These are phyloP conservation scores for Fusarium paranaense DNA, from an alignment of 2,329 filamentous ascomycete species.

Conservation along the genomic window DNA sequence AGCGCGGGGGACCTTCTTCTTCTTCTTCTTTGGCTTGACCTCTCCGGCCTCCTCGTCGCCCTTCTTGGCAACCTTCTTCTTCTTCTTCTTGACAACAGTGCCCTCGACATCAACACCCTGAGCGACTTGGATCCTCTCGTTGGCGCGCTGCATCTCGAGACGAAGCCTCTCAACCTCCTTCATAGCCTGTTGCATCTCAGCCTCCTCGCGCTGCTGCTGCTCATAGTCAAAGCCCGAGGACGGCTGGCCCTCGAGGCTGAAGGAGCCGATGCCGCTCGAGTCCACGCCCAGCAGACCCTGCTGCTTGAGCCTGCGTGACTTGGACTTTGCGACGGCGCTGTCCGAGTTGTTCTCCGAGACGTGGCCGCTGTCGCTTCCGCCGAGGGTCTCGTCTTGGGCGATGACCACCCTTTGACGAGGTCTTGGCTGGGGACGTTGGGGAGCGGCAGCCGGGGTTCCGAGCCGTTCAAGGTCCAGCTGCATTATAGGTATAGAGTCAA, in stretches of 20 bases:
- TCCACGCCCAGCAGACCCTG: slow-evolving; percentile 81
- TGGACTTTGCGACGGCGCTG: slow-evolving; percentile 58
- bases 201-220: slow-evolving; percentile 79
- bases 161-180: slow-evolving; percentile 88
- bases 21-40: slow-evolving; percentile 46
- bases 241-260: slow-evolving; percentile 72
- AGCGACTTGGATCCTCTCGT: slow-evolving; percentile 78
- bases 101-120: slow-evolving; percentile 76
- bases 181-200: slow-evolving; percentile 89
- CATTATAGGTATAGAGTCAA: slow-evolving; percentile 97
- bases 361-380: slow-evolving; percentile 62
- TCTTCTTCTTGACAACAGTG: slow-evolving; percentile 75
- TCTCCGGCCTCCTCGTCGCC: slow-evolving; percentile 26
- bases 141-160: slow-evolving; percentile 88
- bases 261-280: slow-evolving; percentile 80
- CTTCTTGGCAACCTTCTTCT: slow-evolving; percentile 61
- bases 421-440: slow-evolving; percentile 53
- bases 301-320: slow-evolving; percentile 66
- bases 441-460: slow-evolving; percentile 44
- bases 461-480: slow-evolving; percentile 80
- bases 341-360: slow-evolving; percentile 67
- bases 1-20: slow-evolving; percentile 47
- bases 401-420: slow-evolving; percentile 73
- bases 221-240: slow-evolving; percentile 67
- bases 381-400: slow-evolving; percentile 79